Base-by-base conservation (phyloP, 2,329 filamentous ascomycete genomes). In the Ampelomyces quisqualis region DNA sequence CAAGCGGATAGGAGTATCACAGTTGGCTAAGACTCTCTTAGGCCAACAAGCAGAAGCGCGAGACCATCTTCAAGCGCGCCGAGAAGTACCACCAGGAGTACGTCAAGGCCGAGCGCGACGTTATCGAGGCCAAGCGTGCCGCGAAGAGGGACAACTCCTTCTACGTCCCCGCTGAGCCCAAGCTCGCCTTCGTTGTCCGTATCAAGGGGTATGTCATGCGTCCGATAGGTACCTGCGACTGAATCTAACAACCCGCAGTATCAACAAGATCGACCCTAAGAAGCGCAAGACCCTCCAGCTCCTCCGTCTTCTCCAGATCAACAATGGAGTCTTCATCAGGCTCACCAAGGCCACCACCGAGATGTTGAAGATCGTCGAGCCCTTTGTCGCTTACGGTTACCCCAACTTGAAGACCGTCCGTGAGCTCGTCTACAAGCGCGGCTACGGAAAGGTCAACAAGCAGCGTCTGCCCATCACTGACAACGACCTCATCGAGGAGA, bases 241-340 rank as follows among this genome's bases (percentile, higher is more conserved):
- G 21, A 27, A 7, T 17, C 47, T 53, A 47, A 55, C 31, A 15
- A 7, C 9, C 19, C 34, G 32, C 53, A 85, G 91, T 96, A 97
- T 98, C 89, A 97, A 97, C 89, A 98, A 98, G 88, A 97, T 98
- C 70, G 85, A 94, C 74, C 93, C 93, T 70, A 97, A 98, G 88
- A 94, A 95, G 77, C 91, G 93, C 84, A 98, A 98, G 87, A 97
- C 95, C 73, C 86, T 98, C 67, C 93, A 98, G 80, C 88, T 98
- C 52, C 91, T 98, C 75, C 91, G 93, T 84, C 90, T 98, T 58
- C 86, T 98, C 72, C 93, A 98, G 83, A 98, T 98, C 88, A 98
- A 98, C 89, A 97, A 95, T 76, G 93, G 93, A 77, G 88, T 96
- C 76, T 98, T 98, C 79, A 80, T 98, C 77, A 85, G 84, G 69